Evolutionary conservation across 163 green algal species (phyloP), one percentile per base, ranked within the genome.

Genomic region (Prototheca stagnorum): DNA sequence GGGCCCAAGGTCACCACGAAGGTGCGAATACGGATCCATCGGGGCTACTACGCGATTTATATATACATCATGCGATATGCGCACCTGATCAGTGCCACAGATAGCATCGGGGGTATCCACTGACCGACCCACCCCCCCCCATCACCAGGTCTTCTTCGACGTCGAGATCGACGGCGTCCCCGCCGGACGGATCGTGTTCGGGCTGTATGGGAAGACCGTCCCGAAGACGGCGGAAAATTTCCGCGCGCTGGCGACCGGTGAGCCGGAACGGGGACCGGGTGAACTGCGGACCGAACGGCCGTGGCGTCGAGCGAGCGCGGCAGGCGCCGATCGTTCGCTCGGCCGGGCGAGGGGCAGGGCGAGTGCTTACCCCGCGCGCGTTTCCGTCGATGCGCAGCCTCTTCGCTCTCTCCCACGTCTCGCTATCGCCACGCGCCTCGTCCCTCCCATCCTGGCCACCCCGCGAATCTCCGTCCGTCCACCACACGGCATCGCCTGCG

Each of bases 181-280:
- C 11, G 84, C 69, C n/a, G 89, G 77, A 0, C 57, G 75, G 22
- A 77, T 89, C 20, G 75, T 89, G 24, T 80, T 92, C 55, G 81
- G 80, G 8, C 54, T 93, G 25, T 95, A 82, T 56, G 85, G 84
- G 27, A 81, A 92, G n/a, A 59, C 64, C 2, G 87, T 93, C 11
- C 86, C 86, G 26, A 97, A 95, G 66, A 97, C 87, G 4, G 80
- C 77, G 6, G 86, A 92, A 64, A 94, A 94, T 59, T 94, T 93
- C 70, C 56, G 70, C 72, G 5, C 70, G 89, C 17, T 88, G 77
- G 23, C 24, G 60, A 85, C 73, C 6, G 78, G 71, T 22, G 51
- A 49, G 34, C 47, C 2, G 12, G 40, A n/a, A n/a, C n/a, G n/a
- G n/a, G n/a, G n/a, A n/a, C n/a, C n/a, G n/a, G n/a, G n/a, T n/a